Conservation (phyloP, 2,329 filamentous ascomycete genomes). For the Aspergillus sp. region DNA sequence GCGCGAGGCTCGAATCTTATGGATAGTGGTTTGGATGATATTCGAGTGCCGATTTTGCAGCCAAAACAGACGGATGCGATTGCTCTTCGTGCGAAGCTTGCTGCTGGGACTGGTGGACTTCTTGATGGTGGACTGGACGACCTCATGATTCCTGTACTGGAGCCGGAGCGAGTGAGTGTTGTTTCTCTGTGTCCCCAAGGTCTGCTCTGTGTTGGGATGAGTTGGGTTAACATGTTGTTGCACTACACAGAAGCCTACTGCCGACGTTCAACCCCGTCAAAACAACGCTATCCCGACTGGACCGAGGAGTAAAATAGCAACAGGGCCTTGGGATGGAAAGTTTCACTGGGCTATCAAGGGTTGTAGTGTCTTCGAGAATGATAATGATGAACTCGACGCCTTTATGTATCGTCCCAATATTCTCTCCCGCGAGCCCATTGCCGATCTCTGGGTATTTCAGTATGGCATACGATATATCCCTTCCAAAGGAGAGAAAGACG, state of each 20-base stretch:
- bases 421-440: constrained; percentile 1
- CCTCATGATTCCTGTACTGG: constrained; percentile 8
- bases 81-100: not conserved
- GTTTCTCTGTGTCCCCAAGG: no score
- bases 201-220: not conserved
- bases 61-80: not conserved
- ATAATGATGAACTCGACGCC: constrained; percentile 14
- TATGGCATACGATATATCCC: constrained; percentile 29
- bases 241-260: not conserved
- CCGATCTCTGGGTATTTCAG: constrained; percentile 21
- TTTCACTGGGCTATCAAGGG: constrained; percentile 16
- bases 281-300: not conserved
- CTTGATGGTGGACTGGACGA: constrained; percentile 8
- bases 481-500: constrained; percentile 12
- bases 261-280: not conserved
- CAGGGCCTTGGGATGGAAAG: constrained; percentile 16
- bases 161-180: constrained; percentile 8
- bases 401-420: constrained; percentile 8
- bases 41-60: constrained; percentile 9
- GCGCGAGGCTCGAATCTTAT: constrained; percentile 4
- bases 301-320: not conserved
- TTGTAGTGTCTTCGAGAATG: constrained; percentile 16
- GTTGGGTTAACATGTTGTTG: not conserved
- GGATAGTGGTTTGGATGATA: constrained; percentile 13
- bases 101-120: not conserved